Percentiles rank a stretch among this genome's conserved stretches.
Conservation (phyloP, 768 basidiomycete genomes). For the Trametes villosa region DNA sequence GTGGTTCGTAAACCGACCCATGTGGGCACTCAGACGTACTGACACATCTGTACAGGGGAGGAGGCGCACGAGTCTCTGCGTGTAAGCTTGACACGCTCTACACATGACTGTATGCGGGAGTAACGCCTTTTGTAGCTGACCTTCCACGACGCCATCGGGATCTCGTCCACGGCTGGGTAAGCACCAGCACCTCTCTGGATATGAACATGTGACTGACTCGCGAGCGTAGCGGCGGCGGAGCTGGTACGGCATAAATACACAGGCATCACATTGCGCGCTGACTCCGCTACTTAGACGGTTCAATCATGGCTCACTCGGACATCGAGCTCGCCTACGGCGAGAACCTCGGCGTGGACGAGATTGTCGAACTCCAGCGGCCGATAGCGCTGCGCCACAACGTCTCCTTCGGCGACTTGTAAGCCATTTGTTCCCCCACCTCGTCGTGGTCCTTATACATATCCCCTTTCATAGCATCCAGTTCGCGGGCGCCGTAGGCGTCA, state of each 20-base stretch:
- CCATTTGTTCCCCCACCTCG: background rate
- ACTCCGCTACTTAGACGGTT: constrained; percentile 7
- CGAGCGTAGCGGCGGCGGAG: constrained; percentile 15
- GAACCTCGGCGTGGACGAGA: constrained; percentile 14
- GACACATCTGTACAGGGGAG: background rate
- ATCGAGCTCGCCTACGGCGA: constrained; percentile 16
- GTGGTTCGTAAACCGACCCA: constrained; percentile 26
- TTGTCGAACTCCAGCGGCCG: background rate
- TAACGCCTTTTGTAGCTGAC: background rate
- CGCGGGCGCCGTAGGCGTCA: constrained; percentile 29
- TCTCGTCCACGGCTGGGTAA: constrained; percentile 9
- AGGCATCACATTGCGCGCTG: background rate
- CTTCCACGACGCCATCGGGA: constrained; percentile 33
- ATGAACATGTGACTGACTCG: background rate
- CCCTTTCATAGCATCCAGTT: constrained; percentile 32
- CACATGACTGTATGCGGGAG: background rate
- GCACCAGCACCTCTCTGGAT: background rate
- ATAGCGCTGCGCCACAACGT: background rate
- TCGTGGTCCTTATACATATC: background rate
- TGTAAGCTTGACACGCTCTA: background rate
- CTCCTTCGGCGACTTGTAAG: constrained; percentile 8
- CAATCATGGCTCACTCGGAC: constrained; percentile 17
- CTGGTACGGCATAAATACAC: background rate
- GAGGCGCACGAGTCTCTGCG: background rate
- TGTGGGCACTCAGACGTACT: background rate